Conservation (phyloP, 352 stramenopile species). For the Globisporangium takayamanum region DNA sequence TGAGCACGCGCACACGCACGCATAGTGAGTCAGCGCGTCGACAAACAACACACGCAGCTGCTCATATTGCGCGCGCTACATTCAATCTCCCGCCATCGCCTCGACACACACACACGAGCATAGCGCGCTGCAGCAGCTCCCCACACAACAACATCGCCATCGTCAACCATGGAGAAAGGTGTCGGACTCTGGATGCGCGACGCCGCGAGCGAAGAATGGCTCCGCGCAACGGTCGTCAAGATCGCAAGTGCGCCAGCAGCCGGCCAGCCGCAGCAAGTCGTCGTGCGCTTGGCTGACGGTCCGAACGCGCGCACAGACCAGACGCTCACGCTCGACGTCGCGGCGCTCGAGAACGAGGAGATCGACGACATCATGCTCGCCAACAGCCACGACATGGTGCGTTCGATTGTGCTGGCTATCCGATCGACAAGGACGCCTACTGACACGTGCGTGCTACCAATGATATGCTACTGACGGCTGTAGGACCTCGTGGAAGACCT, state of each 20-base stretch:
- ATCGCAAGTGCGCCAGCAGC: conserved; percentile 17
- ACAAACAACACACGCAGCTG: no score
- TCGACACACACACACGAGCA: no score
- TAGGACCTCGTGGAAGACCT: conserved; percentile 88
- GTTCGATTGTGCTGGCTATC: neutral
- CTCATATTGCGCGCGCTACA: no score
- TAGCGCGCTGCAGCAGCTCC: neutral
- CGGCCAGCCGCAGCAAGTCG: conserved; percentile 27
- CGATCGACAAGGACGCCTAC: neutral
- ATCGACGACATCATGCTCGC: conserved; percentile 54
- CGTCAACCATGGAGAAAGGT: conserved; percentile 63
- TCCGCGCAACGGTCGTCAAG: conserved; percentile 50
- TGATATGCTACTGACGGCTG: neutral
- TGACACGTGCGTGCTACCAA: neutral
- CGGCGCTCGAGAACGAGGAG: conserved; percentile 60
- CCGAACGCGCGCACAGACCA: conserved; percentile 39
- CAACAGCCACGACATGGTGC: conserved; percentile 81
- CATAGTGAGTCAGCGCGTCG: no score
- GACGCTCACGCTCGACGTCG: conserved; percentile 44
- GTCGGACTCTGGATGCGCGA: conserved; percentile 75
- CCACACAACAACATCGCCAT: neutral
- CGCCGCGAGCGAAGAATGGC: conserved; percentile 58
- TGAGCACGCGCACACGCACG: no score
- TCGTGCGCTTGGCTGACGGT: conserved; percentile 47
- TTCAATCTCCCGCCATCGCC: no score